phyloP scores from a whole-genome alignment of 129 eudicot species.

The sunflower (Helianthus annuus) region HanXRQr2.0-SUNRISE NC_035449.2:3543157-3543656 shows the following conservation, averaged over 20 bases:
- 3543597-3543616: conserved; percentile 64
- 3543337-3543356: conserved; percentile 77
- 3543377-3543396: conserved; percentile 79
- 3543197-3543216: too few relatives aligned
- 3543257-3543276: not conserved
- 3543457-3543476: conserved; percentile 43
- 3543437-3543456: not conserved
- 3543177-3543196: too few relatives aligned
- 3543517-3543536: conserved; percentile 65
- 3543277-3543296: too few relatives aligned
- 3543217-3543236: not conserved
- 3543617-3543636: not conserved
- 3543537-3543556: conserved; percentile 52
- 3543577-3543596: conserved; percentile 84
- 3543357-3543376: conserved; percentile 59
- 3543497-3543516: conserved; percentile 86
- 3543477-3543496: conserved; percentile 67
- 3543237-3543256: not conserved
- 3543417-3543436: not conserved
- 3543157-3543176: not conserved
- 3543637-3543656: not conserved
- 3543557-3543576: conserved; percentile 80
- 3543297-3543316: not conserved
- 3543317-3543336: conserved; percentile 39
- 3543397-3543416: conserved; percentile 58